Evolutionary conservation across 441 rosid genomes (phyloP).

Genomic region (Pelargonium australe): DNA sequence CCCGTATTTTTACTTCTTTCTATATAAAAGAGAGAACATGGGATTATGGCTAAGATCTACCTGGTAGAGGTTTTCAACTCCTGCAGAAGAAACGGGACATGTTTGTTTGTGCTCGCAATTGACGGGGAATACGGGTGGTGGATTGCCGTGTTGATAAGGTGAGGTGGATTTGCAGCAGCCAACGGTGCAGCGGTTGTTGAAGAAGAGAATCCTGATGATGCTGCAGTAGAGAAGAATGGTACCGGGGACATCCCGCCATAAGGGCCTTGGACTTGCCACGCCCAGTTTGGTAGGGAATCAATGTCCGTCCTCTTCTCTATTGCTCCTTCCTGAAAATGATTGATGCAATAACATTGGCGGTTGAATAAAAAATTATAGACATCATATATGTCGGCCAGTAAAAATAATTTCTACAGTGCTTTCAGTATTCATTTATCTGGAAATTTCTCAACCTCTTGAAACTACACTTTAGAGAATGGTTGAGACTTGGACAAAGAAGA

Average conservation of each 20-base stretch:
- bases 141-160: slow-evolving; percentile 20
- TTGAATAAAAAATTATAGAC: no score
- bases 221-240: slow-evolving; percentile 53
- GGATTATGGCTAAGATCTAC: not conserved
- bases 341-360: no score
- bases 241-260: slow-evolving; percentile 27
- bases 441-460: not conserved
- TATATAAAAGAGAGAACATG: no score
- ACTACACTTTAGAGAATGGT: not conserved
- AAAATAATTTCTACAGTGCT: no score
- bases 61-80: slow-evolving; percentile 16
- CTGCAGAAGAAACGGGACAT: slow-evolving; percentile 28
- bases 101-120: slow-evolving; percentile 20
- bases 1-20: no score
- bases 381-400: no score
- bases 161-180: slow-evolving; percentile 32
- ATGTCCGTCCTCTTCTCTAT: slow-evolving; percentile 45
- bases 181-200: slow-evolving; percentile 34
- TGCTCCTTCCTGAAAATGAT: slow-evolving; percentile 45
- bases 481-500: not conserved
- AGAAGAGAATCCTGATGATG: slow-evolving; percentile 74
- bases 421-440: no score
- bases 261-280: slow-evolving; percentile 32
- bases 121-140: slow-evolving; percentile 19
- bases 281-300: slow-evolving; percentile 32